Evolutionary conservation across 1,284 basidiomycete species (phyloP).

Genomic region (Ceratobasidium sp.): DNA sequence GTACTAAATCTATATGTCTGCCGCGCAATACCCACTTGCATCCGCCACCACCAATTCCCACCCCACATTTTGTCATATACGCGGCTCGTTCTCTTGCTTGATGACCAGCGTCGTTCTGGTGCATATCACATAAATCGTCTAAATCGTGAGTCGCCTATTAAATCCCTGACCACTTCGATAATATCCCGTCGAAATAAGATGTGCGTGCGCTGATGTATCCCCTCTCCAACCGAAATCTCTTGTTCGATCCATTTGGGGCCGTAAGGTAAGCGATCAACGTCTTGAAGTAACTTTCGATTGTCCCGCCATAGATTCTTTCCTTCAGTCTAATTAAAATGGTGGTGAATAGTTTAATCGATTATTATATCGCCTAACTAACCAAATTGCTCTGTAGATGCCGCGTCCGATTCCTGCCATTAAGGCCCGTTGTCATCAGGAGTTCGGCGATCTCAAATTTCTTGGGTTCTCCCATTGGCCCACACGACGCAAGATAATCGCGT

Average conservation of each 20-base stretch:
- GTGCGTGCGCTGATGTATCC: too few species aligned
- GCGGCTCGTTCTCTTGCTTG: neutral
- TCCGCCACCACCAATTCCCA: conserved; percentile 44
- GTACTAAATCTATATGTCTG: neutral
- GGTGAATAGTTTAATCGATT: neutral
- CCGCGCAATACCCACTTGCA: conserved; percentile 37
- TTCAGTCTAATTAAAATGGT: too few species aligned
- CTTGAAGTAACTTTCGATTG: neutral
- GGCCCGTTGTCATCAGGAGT: conserved; percentile 35
- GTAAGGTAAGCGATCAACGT: neutral
- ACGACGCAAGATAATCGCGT: conserved; percentile 10
- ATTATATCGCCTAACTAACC: neutral
- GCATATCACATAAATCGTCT: neutral
- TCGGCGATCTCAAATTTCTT: conserved; percentile 16
- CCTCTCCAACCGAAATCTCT: neutral
- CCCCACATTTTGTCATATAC: conserved; percentile 10
- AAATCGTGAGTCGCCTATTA: neutral
- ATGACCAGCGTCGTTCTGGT: conserved; percentile 12
- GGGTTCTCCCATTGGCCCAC: conserved; percentile 21
- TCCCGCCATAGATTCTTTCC: neutral
- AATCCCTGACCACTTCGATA: neutral
- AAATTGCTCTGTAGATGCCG: conserved; percentile 1
- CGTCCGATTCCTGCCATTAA: neutral
- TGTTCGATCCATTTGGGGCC: neutral
- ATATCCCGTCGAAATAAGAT: neutral